These are phyloP conservation scores for Coemansia sp. DNA, from an alignment of 192 early-diverging fungal genomes.

Conservation along the genomic window DNA sequence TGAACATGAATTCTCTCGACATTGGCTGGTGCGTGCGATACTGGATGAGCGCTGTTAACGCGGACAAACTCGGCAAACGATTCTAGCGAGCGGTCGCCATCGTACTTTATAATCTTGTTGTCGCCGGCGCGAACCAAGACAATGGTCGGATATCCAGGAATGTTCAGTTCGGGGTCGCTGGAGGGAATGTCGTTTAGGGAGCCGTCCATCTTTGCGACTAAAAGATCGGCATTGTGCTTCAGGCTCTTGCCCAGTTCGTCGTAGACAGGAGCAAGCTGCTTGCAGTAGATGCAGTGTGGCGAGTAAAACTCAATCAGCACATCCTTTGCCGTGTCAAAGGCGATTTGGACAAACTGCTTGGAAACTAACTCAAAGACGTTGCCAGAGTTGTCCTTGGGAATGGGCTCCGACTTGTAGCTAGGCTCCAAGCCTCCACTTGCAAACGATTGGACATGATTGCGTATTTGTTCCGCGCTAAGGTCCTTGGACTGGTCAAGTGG, in stretches of 20 bases:
- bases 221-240: constrained; percentile 45
- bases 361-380: constrained; percentile 88
- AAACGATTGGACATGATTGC: constrained; percentile 60
- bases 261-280: constrained; percentile 69
- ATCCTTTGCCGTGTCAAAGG: constrained; percentile 79
- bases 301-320: constrained; percentile 91
- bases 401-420: constrained; percentile 72
- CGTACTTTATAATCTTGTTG: constrained; percentile 75
- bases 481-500: constrained; percentile 69
- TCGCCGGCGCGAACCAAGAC: constrained; percentile 81
- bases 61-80: constrained; percentile 73
- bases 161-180: constrained; percentile 56
- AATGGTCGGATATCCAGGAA: constrained; percentile 93
- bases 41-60: constrained; percentile 57
- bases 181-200: constrained; percentile 90
- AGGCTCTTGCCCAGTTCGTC: constrained; percentile 70
- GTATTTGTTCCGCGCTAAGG: constrained; percentile 58
- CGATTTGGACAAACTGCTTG: constrained; percentile 74
- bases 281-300: constrained; percentile 82
- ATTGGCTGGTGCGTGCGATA: not conserved
- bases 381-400: constrained; percentile 77
- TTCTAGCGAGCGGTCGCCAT: constrained; percentile 74
- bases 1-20: constrained; percentile 2
- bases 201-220: constrained; percentile 90
- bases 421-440: constrained; percentile 65